phyloP scores from a whole-genome alignment of 495 filamentous ascomycete genomes.

The Arthonia radiata region DNA sequence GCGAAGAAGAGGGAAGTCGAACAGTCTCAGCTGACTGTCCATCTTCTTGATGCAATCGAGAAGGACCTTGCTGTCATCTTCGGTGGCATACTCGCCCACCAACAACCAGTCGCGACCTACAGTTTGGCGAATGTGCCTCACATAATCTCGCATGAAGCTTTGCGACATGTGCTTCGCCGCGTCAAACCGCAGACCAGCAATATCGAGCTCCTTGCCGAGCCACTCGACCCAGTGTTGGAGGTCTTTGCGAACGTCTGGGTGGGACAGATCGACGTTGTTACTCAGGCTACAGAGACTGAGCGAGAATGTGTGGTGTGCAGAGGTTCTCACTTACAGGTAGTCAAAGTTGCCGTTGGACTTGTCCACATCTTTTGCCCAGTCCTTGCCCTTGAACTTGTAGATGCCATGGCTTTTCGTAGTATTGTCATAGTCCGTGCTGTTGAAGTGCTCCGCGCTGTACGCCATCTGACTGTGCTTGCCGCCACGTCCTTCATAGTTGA shows the following conservation, averaged over 20 bases:
- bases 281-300: too few relatives aligned
- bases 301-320: too few relatives aligned
- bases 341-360: conserved; percentile 48
- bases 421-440: conserved; percentile 41
- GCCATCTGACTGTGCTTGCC: conserved; percentile 33
- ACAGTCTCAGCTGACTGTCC: conserved; percentile 31
- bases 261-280: conserved; percentile 38
- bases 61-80: conserved; percentile 28
- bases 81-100: conserved; percentile 58
- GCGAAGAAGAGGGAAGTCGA: conserved; percentile 41
- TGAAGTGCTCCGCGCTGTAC: conserved; percentile 50
- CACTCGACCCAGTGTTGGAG: conserved; percentile 42
- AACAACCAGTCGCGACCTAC: conserved; percentile 32
- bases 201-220: conserved; percentile 29
- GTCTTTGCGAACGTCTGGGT: conserved; percentile 38
- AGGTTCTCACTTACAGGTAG: too few relatives aligned
- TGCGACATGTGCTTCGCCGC: conserved; percentile 48
- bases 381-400: conserved; percentile 38
- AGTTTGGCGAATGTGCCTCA: conserved; percentile 23
- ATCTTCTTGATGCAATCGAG: conserved; percentile 32
- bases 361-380: conserved; percentile 41
- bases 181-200: conserved; percentile 50
- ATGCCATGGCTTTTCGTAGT: conserved; percentile 31
- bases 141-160: conserved; percentile 34
- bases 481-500: conserved; percentile 35